phyloP scores from a whole-genome alignment of 2,329 filamentous ascomycete genomes.

The Cladophialophora chaetospira region DNA sequence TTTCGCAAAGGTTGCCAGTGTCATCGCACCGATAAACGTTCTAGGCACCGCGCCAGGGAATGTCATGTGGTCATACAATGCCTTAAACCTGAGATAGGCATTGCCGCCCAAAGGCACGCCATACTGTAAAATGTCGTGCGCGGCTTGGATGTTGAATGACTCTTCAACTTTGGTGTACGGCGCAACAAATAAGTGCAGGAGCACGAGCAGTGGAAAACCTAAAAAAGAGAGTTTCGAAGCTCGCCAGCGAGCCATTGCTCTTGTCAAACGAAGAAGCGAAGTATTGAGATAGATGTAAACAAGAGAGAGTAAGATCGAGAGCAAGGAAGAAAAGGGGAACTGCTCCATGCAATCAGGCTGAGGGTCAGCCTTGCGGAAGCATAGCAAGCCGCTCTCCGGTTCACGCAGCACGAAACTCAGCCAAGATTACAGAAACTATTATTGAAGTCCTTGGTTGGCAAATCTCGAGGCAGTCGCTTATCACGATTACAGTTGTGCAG shows the following conservation, averaged over 20 bases:
- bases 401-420: too few relatives aligned
- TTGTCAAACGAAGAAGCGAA: neutral
- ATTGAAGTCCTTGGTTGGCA: too few relatives aligned
- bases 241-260: constrained; percentile 13
- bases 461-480: too few relatives aligned
- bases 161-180: constrained; percentile 98
- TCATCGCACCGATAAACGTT: constrained; percentile 79
- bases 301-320: too few relatives aligned
- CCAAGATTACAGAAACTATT: too few relatives aligned
- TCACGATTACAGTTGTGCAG: too few relatives aligned
- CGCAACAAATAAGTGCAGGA: constrained; percentile 70
- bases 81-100: constrained; percentile 55
- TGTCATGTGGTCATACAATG: constrained; percentile 80
- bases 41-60: constrained; percentile 92
- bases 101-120: constrained; percentile 63
- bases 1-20: constrained; percentile 72
- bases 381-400: too few relatives aligned
- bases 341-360: neutral
- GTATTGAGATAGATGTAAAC: too few relatives aligned
- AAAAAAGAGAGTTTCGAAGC: neutral
- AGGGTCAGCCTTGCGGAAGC: neutral
- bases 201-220: constrained; percentile 57
- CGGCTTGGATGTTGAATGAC: constrained; percentile 94
- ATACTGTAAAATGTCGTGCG: constrained; percentile 83
- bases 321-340: neutral